Evolutionary conservation across 2,329 filamentous ascomycete species (phyloP), one percentile per base, ranked within the genome.

Genomic region (Diaporthe caulivora): DNA sequence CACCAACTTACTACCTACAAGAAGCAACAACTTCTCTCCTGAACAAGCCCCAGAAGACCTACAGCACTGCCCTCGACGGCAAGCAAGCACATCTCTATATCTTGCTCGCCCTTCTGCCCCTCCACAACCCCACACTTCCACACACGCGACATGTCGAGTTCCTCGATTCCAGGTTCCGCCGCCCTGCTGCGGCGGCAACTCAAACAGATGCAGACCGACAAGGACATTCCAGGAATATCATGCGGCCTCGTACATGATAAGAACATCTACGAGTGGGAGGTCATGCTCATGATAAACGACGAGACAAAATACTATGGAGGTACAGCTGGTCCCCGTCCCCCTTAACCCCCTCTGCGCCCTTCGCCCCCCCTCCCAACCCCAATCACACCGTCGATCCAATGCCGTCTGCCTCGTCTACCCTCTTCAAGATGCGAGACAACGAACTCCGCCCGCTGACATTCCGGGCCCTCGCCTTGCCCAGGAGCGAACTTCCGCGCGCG

Each of bases 231-330:
- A 0, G 97, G 96, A 70, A 98, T 98, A 80, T 98, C 95, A 75
- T 97, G 95, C 79, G 97, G 97, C 0, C 87, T 99, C 55, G 92
- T 95, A 69, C 92, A 92, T 79, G 94, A 93, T 82, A 93, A 86
- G 84, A 97, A 97, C 81, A 92, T 98, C 13, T 98, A 98, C 77
- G 94, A 97, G 86, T 99, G 97, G 97, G 95, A 98, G 83, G 95
- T 98, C 26, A 98, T 98, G 94, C 91, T 99, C 75, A 98, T 99
- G 96, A 96, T 98, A 77, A 95, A 91, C 76, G 95, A 98, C 79
- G 95, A 97, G 81, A 95, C 94, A 84, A 96, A 95, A 84, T 94
- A 94, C 83, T 98, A 98, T 79, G 95, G 95, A 79, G 95, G 95
- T 96, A 85, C 73, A 90, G 84, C 18, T 29, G 34, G 17, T 31